Base-by-base conservation (phyloP, 2,329 filamentous ascomycete species). In the Fusarium beomiforme region DNA sequence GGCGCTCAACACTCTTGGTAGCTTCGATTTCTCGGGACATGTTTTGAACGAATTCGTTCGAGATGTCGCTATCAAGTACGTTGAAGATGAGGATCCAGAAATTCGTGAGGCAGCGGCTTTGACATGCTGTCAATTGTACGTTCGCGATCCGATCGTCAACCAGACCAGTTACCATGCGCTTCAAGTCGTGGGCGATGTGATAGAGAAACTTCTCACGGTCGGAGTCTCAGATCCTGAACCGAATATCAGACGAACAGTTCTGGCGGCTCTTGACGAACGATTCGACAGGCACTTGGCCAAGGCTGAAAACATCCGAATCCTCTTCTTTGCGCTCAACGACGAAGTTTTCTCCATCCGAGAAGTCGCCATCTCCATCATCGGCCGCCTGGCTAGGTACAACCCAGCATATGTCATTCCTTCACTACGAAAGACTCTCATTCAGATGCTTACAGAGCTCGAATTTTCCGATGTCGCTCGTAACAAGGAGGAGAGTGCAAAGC, bases 391-490 rank as follows among this genome's bases (percentile, higher is more conserved):
- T 1, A 89, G 90, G 56, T 91, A 94, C 72, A 99, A 99, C 72
- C 97, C 96, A 2, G 97, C 97, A 63, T 99, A 99, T 81, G 95
- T 99, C 73, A 97, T 99, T 76, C 96, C 97, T 3, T 97, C 96
- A 0, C 82, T 99, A 41, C 92, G 96, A 69, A 99, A 99, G 81
- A 92, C 97, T 9, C 89, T 99, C 29, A 95, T 99, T 64, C 97
- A 99, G 81, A 91, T 99, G 80, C 87, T 99, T 67, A 99, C 96
- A 0, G 95, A 98, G 77, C 91, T 99, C 24, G 95, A 97, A 75
- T 98, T 98, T 77, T 97, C 96, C 10, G 97, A 97, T 79, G 96
- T 95, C 55, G 89, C 95, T 11, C 90, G 94, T 49, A 97, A 95
- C 81, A 98, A 98, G 81, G 95, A 98, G 81, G 96, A 99, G 80